These are phyloP conservation scores for Mortierella sp. DNA, from an alignment of 371 early-diverging fungal species.

Conservation along the genomic window DNA sequence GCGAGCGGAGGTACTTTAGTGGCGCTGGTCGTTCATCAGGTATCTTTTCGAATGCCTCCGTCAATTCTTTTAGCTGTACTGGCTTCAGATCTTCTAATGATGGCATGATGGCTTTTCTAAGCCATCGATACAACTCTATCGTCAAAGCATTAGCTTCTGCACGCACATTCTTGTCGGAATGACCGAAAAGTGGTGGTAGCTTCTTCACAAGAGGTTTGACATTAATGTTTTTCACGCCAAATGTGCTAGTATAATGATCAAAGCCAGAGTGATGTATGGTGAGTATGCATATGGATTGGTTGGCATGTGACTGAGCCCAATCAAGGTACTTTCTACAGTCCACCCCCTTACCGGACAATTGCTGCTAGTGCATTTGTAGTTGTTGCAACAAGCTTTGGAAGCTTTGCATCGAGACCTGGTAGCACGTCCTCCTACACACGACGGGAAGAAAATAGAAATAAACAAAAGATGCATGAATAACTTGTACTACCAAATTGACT, in stretches of 20 bases:
- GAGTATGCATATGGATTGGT: neutral
- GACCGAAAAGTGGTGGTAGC: constrained; percentile 91
- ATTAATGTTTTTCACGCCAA: constrained; percentile 83
- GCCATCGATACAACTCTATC: constrained; percentile 86
- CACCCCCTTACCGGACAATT: constrained; percentile 68
- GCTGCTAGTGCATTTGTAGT: constrained; percentile 79
- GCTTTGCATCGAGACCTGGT: constrained; percentile 85
- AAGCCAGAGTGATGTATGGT: constrained; percentile 1
- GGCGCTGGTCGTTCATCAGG: constrained; percentile 77
- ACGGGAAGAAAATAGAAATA: constrained; percentile 5
- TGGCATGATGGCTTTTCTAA: constrained; percentile 77
- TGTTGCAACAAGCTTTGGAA: constrained; percentile 91
- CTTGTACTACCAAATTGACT: neutral
- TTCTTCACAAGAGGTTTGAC: constrained; percentile 88
- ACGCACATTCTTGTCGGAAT: constrained; percentile 93
- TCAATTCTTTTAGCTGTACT: constrained; percentile 92
- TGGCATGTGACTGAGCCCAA: neutral
- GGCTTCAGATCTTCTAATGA: constrained; percentile 81
- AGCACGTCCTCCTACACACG: constrained; percentile 78
- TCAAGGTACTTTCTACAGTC: neutral
- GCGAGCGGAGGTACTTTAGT: constrained; percentile 82
- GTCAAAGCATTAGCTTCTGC: constrained; percentile 85
- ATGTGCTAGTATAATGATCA: constrained; percentile 60
- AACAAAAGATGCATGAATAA: neutral
- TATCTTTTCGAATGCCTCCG: constrained; percentile 84